These are phyloP conservation scores for Mortierella sp. DNA, from an alignment of 371 early-diverging fungal genomes.

Conservation along the genomic window DNA sequence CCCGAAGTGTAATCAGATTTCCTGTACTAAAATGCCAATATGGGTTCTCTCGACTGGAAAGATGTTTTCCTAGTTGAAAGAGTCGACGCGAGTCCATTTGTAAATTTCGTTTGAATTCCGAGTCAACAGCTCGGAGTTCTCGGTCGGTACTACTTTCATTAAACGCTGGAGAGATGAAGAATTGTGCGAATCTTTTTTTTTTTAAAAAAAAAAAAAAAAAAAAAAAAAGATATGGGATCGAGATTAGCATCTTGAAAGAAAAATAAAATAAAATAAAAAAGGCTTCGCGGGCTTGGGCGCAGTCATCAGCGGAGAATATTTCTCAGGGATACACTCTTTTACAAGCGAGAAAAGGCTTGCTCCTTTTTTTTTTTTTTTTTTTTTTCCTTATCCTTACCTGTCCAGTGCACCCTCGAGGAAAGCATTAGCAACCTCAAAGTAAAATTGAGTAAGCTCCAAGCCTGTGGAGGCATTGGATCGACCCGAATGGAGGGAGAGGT, in stretches of 20 bases:
- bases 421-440: conserved; percentile 88
- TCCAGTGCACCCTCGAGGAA: conserved; percentile 92
- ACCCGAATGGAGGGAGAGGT: conserved; percentile 90
- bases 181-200: conserved; percentile 78
- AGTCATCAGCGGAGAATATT: not conserved
- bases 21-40: conserved; percentile 87
- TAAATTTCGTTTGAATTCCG: conserved; percentile 92
- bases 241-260: no score
- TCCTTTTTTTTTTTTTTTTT: not conserved
- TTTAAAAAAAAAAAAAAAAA: conserved; percentile 1
- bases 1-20: conserved; percentile 80
- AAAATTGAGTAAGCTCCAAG: conserved; percentile 89
- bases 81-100: conserved; percentile 86
- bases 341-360: not conserved
- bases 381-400: conserved; percentile 55
- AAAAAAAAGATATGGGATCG: not conserved
- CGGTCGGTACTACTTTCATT: conserved; percentile 86
- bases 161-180: conserved; percentile 91
- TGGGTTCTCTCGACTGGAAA: conserved; percentile 82
- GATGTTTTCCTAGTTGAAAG: conserved; percentile 82
- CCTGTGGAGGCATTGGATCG: conserved; percentile 94
- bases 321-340: not conserved
- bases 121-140: conserved; percentile 93
- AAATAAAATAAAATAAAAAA: not conserved
- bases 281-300: not conserved